These are phyloP conservation scores for Cerioporus squamosus DNA, from an alignment of 1,284 basidiomycete species.

Conservation along the genomic window DNA sequence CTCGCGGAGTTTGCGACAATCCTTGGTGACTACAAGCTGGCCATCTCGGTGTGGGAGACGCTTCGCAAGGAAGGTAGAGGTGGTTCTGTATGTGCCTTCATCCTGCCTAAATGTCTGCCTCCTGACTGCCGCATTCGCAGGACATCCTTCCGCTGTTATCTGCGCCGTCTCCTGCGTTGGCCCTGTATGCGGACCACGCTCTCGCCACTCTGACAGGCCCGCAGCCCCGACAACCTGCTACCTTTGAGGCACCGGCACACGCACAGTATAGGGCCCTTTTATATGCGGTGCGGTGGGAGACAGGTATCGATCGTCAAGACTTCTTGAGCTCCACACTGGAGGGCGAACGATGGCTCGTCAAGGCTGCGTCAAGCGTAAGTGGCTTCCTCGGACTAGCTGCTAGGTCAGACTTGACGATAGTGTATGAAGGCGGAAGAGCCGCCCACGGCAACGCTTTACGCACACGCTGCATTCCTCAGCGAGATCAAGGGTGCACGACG, in stretches of 20 bases:
- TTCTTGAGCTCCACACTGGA: conserved; percentile 61
- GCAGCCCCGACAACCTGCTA: conserved; percentile 36
- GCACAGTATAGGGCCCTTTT: conserved; percentile 66
- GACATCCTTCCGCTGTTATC: conserved; percentile 76
- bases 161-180: conserved; percentile 63
- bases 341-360: conserved; percentile 81
- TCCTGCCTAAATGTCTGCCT: background rate
- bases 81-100: conserved; percentile 60
- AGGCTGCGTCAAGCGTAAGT: conserved; percentile 78
- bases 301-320: conserved; percentile 59
- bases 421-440: conserved; percentile 74
- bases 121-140: conserved; percentile 38
- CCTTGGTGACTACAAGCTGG: conserved; percentile 88
- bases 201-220: conserved; percentile 38
- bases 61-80: conserved; percentile 80
- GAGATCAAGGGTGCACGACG: conserved; percentile 57
- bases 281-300: conserved; percentile 77
- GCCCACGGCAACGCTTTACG: conserved; percentile 73
- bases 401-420: conserved; percentile 20
- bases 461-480: conserved; percentile 75
- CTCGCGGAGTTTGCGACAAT: conserved; percentile 96
- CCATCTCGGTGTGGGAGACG: conserved; percentile 85
- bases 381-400: conserved; percentile 5
- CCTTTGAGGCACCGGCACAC: conserved; percentile 57
- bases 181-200: conserved; percentile 63